A percentile compares a stretch with the other conserved stretches of the same genome.
Evolutionary conservation across 306 rosid species (phyloP).

Genomic region (Luffa acutangula): DNA sequence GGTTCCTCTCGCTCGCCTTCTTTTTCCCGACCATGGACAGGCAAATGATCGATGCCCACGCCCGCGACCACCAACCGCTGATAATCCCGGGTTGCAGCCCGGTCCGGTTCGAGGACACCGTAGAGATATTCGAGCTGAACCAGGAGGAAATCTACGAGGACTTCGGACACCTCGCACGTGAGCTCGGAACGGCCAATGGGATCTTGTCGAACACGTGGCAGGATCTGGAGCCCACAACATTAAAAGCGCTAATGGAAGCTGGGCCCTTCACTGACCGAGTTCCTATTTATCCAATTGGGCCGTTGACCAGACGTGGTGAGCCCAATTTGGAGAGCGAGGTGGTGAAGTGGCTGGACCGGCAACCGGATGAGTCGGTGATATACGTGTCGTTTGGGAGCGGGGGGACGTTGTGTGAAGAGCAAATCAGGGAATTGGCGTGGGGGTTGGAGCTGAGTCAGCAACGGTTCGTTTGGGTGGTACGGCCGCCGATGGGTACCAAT

Average conservation of each 20-base stretch:
- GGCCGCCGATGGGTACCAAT: conserved; percentile 18
- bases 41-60: background rate
- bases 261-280: background rate
- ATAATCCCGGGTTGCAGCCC: conserved; percentile 1
- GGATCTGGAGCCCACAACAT: background rate
- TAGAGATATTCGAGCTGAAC: background rate
- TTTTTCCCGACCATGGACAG: background rate
- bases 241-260: background rate
- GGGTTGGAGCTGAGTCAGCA: conserved; percentile 52
- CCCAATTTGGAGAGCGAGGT: background rate
- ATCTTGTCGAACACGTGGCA: conserved; percentile 7
- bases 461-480: conserved; percentile 61
- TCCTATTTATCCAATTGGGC: conserved; percentile 44
- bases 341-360: conserved; percentile 38
- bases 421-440: conserved; percentile 41
- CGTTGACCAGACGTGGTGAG: conserved; percentile 16
- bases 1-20: background rate
- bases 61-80: background rate
- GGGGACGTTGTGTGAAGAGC: conserved; percentile 37
- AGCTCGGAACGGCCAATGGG: conserved; percentile 1
- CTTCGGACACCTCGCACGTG: background rate
- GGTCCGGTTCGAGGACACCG: background rate
- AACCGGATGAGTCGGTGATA: conserved; percentile 34
- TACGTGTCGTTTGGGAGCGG: conserved; percentile 64
- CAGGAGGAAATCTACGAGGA: background rate